Percentiles rank a stretch among this genome's conserved stretches.
phyloP scores from a whole-genome alignment of 192 early-diverging fungal species.

The Linnemannia zychae region DNA sequence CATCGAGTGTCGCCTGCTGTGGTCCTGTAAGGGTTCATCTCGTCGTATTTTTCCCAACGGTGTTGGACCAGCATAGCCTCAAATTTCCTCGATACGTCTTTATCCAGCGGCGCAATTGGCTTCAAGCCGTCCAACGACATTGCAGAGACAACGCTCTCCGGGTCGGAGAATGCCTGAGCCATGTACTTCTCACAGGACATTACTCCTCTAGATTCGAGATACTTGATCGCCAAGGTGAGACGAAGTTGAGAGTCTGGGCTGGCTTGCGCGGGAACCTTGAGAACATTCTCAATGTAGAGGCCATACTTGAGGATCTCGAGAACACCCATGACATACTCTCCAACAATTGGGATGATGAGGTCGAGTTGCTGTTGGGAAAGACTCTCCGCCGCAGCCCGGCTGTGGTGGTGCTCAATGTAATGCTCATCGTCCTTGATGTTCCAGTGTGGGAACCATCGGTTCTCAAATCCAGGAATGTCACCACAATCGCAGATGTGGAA shows the following conservation, averaged over 20 bases:
- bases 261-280: not conserved
- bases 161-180: not conserved
- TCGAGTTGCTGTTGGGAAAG: not conserved
- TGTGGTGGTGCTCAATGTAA: not conserved
- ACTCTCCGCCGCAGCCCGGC: not conserved
- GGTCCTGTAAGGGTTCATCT: constrained; percentile 15
- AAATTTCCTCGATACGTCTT: not conserved
- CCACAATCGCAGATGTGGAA: constrained; percentile 43
- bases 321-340: constrained; percentile 33
- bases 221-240: constrained; percentile 24
- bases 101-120: constrained; percentile 10
- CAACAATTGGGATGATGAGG: constrained; percentile 6
- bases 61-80: constrained; percentile 5
- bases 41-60: not conserved
- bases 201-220: not conserved
- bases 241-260: constrained; percentile 12
- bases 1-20: constrained; percentile 22
- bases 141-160: not conserved
- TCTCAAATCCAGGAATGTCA: constrained; percentile 11
- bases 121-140: not conserved
- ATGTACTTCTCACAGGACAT: not conserved
- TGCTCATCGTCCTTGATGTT: constrained; percentile 26
- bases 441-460: constrained; percentile 1
- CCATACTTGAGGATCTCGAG: constrained; percentile 39
- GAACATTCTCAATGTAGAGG: constrained; percentile 1